Base-by-base conservation (phyloP, 2,329 filamentous ascomycete genomes). In the Fusarium circinatum region DNA sequence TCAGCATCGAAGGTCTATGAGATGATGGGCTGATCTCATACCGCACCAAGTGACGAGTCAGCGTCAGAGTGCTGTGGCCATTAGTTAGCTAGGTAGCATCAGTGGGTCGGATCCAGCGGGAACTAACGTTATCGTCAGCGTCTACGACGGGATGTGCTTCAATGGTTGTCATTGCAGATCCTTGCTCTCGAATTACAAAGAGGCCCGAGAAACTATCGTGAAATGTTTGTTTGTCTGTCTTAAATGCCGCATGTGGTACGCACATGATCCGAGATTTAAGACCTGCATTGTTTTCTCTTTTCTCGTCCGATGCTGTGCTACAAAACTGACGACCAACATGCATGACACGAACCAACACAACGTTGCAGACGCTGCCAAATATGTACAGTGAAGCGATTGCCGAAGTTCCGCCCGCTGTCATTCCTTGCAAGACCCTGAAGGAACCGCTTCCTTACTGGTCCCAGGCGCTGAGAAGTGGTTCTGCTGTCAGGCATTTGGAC, bases 141-240 rank as follows among this genome's bases (percentile, higher is more conserved):
- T 70, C 59, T 17, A 70, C 44, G 26, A 65, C n/a, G 3, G 60
- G 59, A 6, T 70, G 45, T 11, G 66, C 67, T 34, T 70, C 47
- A 6, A 70, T 65, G 8, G 67, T 70, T 4, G 60, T 70, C 67
- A 70, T 65, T 32, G 22, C 20, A 28, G n/a, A 30, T 52, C 24
- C 28, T 28, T 5, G 2, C 8, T 18, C 4, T 11, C 38, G 14
- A 22, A 41, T 26, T 9, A 13, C 22, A 15, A 47, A 7, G 11
- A 28, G 17, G 3, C 12, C 10, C 22, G 8, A 11, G 18, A n/a
- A 38, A 36, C 15, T 44, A 24, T 45, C 12, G 20, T 30, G 15
- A 6, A 41, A 1, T 14, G 8, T 30, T 39, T 20, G 10, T 26
- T 39, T 20, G 13, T 24, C 28, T 8, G 15, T 34, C 6, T 67